A percentile compares a stretch with the other conserved stretches of the same genome.
These are phyloP conservation scores for Ustilago esculenta DNA, from an alignment of 1,284 basidiomycete species.

Conservation along the genomic window DNA sequence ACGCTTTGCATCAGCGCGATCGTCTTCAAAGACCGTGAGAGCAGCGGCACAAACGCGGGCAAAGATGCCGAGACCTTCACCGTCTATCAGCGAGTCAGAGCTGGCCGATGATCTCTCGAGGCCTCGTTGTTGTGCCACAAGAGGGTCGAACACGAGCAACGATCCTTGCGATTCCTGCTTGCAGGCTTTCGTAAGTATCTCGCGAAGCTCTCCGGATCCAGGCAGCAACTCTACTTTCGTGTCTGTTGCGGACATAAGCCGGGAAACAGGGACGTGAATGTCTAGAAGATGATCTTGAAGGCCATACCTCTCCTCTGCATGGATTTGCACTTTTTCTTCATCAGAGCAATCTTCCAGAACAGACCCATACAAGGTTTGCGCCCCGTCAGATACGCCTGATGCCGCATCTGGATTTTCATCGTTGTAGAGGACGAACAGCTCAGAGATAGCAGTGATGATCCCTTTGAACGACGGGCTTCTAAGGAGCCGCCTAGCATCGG, in stretches of 20 bases:
- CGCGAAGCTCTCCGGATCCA: slow-evolving; percentile 16
- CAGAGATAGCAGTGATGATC: slow-evolving; percentile 31
- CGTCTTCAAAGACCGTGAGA: slow-evolving; percentile 73
- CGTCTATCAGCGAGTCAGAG: slow-evolving; percentile 66
- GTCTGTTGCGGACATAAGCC: slow-evolving; percentile 8
- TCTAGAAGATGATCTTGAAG: slow-evolving; percentile 38
- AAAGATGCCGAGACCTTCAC: slow-evolving; percentile 73
- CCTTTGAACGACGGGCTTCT: slow-evolving; percentile 13
- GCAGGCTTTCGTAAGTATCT: slow-evolving; percentile 26
- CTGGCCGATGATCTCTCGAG: not conserved
- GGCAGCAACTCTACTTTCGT: slow-evolving; percentile 17
- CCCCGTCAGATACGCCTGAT: too few species aligned
- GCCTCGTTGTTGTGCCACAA: slow-evolving; percentile 11
- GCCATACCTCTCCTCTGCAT: slow-evolving; percentile 4
- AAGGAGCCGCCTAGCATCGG: slow-evolving; percentile 7
- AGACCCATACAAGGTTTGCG: too few species aligned
- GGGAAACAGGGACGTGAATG: slow-evolving; percentile 26
- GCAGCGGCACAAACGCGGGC: slow-evolving; percentile 75
- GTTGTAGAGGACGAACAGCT: slow-evolving; percentile 4
- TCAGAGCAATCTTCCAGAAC: slow-evolving; percentile 3
- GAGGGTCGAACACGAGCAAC: slow-evolving; percentile 37
- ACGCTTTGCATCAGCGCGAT: slow-evolving; percentile 74
- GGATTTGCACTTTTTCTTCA: slow-evolving; percentile 8
- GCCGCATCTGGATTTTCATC: not conserved
- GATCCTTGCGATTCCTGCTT: slow-evolving; percentile 20